Base-by-base conservation (phyloP, 2,329 filamentous ascomycete genomes). In the Diaporthe velutina region DNA sequence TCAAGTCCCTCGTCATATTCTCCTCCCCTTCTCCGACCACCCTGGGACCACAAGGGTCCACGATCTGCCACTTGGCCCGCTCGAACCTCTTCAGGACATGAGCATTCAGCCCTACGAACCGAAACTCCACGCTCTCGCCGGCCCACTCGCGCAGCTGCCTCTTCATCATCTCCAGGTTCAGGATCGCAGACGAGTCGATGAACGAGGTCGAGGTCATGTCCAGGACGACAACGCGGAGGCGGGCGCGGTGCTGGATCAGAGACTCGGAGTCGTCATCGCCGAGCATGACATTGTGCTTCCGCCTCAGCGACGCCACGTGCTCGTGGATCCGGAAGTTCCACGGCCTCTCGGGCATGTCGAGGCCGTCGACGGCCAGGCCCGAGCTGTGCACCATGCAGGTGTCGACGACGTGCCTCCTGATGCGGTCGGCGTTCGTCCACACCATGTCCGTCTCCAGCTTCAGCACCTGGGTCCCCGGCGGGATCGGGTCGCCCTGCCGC, bases 111-210 rank as follows among this genome's bases (percentile, higher is more conserved):
- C 71, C 71, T 1, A 70, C 71, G 8, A 60, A 73, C 4, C 71
- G 42, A 19, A 73, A 50, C 42, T 73, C 71, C 12, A 70, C 28
- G 22, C 35, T 52, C 9, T 70, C 61, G 7, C 71, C 71, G 4
- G 71, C 71, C 71, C 71, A 73, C 28, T 68, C 52, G 10, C 71
- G 71, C 40, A 73, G 4, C 54, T 73, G 61, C n/a, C 33, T 58
- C 71, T 73, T 73, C 61, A 73, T 42, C 22, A 70, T 55, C 61
- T 73, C 71, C 28, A 73, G 42, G 6, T 57, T 83, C 33, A 83
- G 82, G 13, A 81, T 81, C 50, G 82, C 83, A 22, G 84, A 84
- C 2, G 81, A 82, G 1, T 82, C 83, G 17, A 81, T 78, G 66
- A 84, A 85, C 52, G 83, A 81, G n/a, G 76, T 83, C 22, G 80